These are phyloP conservation scores for Sisymbrium altissimum DNA, from an alignment of 345 rosid genomes.

Conservation along the genomic window DNA sequence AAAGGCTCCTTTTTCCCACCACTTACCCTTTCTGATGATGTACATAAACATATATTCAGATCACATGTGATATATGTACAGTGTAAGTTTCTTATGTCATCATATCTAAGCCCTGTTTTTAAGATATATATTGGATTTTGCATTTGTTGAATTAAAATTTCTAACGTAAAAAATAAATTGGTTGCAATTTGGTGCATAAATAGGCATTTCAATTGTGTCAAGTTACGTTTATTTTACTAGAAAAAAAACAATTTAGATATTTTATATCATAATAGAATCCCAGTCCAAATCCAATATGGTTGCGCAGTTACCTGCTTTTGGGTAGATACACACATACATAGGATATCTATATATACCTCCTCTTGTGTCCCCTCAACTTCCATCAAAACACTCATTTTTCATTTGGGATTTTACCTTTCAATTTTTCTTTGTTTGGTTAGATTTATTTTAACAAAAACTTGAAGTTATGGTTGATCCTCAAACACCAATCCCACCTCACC, in stretches of 20 bases:
- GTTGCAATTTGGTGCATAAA: not conserved
- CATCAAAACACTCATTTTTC: constrained; percentile 25
- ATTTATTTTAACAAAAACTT: not conserved
- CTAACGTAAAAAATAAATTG: not conserved
- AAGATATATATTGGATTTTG: not conserved
- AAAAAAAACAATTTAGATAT: constrained; percentile 11
- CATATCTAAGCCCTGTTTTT: constrained; percentile 5
- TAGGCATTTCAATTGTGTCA: not conserved
- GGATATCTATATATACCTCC: constrained; percentile 30
- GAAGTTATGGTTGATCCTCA: constrained; percentile 60
- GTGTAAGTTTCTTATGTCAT: not conserved
- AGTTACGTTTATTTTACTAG: not conserved
- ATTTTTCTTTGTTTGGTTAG: not conserved
- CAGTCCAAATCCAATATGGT: constrained; percentile 14
- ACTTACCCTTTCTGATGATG: constrained; percentile 7
- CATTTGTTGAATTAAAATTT: not conserved
- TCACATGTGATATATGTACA: constrained; percentile 16
- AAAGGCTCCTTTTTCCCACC: constrained; percentile 15
- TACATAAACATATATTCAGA: constrained; percentile 23
- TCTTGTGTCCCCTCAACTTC: constrained; percentile 20
- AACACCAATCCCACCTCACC: constrained; percentile 58
- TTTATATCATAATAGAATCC: constrained; percentile 24
- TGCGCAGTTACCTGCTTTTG: constrained; percentile 24
- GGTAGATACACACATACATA: constrained; percentile 9
- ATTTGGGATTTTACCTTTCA: constrained; percentile 1